Base-by-base conservation (phyloP, 2,329 filamentous ascomycete genomes). In the Trichoderma koningii region DNA sequence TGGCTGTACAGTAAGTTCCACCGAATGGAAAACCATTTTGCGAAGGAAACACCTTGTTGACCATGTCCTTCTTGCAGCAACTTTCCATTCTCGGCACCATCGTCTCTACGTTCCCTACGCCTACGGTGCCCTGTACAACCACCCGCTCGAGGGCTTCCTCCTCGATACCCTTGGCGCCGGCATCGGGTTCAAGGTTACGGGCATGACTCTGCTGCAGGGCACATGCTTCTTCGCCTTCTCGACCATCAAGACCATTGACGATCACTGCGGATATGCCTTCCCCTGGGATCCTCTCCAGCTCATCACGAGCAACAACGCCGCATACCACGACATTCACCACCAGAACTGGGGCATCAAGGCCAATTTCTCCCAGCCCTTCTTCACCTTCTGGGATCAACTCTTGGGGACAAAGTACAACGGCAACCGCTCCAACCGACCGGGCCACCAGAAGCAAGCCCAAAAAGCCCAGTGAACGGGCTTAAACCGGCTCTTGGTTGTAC, bases 331-430 rank as follows among this genome's bases (percentile, higher is more conserved):
- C 74, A 94, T 99, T 66, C 95, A 99, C 78, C 95, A 99, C 79
- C 95, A 99, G 79, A 96, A 91, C 78, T 98, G 94, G 93, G 95
- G 95, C 65, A 97, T 99, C 83, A 99, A 98, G 85, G 91, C 89
- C 69, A 96, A 96, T 79, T 96, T 92, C 76, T 90, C 89, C 5
- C 92, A 96, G 77, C 92, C 92, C 3, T 96, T 93, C 80, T 97
- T 98, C 79, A 97, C 91, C 55, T 93, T 97, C 79, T 98, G 95
- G 92, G 95, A 99, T 76, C 83, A 85, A 53, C 74, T 93, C 30
- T 81, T 97, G 23, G 88, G 89, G 59, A 99, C 95, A 26, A 90
- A 87, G 77, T 97, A 93, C 88, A 87, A 85, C 66, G 92, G 91
- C 56, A 87, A 82, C 65, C 81, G 81, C 17, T 70, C 71, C 48